These are phyloP conservation scores for Penicillium cinerascens DNA, from an alignment of 495 filamentous ascomycete species.

Conservation along the genomic window DNA sequence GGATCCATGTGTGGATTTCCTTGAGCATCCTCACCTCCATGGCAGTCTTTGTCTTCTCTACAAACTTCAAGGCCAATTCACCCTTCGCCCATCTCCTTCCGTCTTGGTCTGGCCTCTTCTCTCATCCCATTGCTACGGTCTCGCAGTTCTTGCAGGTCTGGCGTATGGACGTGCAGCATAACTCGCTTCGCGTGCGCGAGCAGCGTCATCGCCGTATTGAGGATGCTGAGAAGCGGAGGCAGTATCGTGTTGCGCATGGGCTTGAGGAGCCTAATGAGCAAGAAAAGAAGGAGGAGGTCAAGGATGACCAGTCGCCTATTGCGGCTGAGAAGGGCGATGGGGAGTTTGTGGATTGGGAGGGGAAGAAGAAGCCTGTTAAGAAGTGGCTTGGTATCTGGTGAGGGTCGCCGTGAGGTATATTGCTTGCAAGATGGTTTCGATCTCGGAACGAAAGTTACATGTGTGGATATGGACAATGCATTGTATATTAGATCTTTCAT, in stretches of 20 bases:
- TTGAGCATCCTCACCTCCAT: constrained; percentile 66
- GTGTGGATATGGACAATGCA: not conserved
- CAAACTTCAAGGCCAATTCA: constrained; percentile 66
- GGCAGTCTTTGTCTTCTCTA: constrained; percentile 61
- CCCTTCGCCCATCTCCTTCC: constrained; percentile 73
- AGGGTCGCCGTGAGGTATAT: not conserved
- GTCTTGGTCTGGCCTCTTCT: constrained; percentile 51
- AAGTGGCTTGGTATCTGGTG: constrained; percentile 65
- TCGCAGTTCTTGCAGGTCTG: constrained; percentile 60
- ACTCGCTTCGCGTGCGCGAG: constrained; percentile 58
- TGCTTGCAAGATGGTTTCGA: not conserved
- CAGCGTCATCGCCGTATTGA: constrained; percentile 63
- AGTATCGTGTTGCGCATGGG: constrained; percentile 81
- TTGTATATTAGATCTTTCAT: constrained; percentile 9
- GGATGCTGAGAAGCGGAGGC: constrained; percentile 73
- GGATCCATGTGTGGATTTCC: constrained; percentile 74
- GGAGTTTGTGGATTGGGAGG: constrained; percentile 41
- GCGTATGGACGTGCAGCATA: constrained; percentile 64
- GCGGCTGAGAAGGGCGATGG: constrained; percentile 6
- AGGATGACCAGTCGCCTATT: constrained; percentile 34
- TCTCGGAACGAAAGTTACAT: not conserved
- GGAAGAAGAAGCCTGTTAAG: constrained; percentile 51
- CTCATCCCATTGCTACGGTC: constrained; percentile 60
- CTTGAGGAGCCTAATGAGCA: constrained; percentile 49
- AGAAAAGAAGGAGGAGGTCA: constrained; percentile 9